Conservation (phyloP, 164 flowering plant genomes). For the Amborella trichopoda region DNA sequence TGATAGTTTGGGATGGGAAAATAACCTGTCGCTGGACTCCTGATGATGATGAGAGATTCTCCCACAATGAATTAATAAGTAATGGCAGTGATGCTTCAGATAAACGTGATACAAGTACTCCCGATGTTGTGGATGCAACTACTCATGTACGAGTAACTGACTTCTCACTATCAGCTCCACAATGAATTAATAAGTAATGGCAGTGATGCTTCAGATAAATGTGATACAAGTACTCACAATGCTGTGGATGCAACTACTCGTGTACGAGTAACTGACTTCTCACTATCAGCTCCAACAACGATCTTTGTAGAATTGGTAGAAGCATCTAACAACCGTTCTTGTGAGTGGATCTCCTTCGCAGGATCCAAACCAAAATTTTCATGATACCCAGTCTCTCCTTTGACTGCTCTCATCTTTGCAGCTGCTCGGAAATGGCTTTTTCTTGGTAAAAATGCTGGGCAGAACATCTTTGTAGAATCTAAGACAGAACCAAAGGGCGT, state of each 20-base stretch:
- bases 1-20: not conserved
- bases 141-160: conserved; percentile 88
- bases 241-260: conserved; percentile 79
- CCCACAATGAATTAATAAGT: conserved; percentile 64
- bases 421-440: conserved; percentile 85
- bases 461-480: conserved; percentile 87
- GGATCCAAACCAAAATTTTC: conserved; percentile 22
- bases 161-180: conserved; percentile 78
- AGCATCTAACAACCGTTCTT: conserved; percentile 50
- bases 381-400: conserved; percentile 39
- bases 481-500: conserved; percentile 81
- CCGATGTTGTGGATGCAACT: conserved; percentile 71
- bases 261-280: conserved; percentile 79
- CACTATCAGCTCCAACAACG: conserved; percentile 83
- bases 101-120: conserved; percentile 70
- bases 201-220: conserved; percentile 45
- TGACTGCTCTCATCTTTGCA: conserved; percentile 92
- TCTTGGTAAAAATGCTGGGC: conserved; percentile 86
- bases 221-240: conserved; percentile 73
- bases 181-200: conserved; percentile 51
- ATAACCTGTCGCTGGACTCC: conserved; percentile 95
- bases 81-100: conserved; percentile 31
- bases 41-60: conserved; percentile 60
- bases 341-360: conserved; percentile 17
- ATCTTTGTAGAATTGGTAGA: conserved; percentile 40